Base-by-base conservation (phyloP, 805 yeast genomes). In the Lipomyces spencermartinsiae region DNA sequence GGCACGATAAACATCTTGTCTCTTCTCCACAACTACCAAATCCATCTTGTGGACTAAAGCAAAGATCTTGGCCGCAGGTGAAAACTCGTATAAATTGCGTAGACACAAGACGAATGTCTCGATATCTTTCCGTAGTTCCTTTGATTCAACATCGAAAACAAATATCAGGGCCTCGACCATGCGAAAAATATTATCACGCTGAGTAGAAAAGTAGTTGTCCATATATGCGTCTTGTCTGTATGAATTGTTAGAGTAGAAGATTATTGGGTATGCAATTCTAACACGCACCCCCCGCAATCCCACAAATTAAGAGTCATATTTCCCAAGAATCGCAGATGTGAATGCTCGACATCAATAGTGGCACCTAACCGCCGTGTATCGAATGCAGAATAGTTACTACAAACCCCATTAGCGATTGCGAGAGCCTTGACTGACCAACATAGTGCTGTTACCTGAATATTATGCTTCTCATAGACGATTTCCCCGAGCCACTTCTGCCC, bases 261-360 rank as follows among this genome's bases (percentile, higher is more conserved):
- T 25, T 25, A 25, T 3, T 25, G 29, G 29, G 9, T 37, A 64
- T 31, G 3, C 14, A 25, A 19, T 9, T 10, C 25, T 5, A 10
- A 60, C 71, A 53, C 49, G 29, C 54, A 72, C 73, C 97, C 97
- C 75, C 98, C 99, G 80, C 99, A 95, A 78, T 95, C 99, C 98
- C 98, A 93, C 29, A 95, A 81, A 75, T 94, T 94, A 58, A 95
- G 82, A 0, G 98, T 93, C 96, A 95, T 92, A 77, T 94, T 93
- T 0, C 97, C 97, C 67, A 95, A 82, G 75, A 95, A 93, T 61
- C 98, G 82, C 65, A 95, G 80, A 79, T 94, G 97, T 1, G 98
- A 92, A 76, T 95, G 97, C 76, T 95, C 99, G n/a, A 95, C 98
- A 76, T 95, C 99, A 66, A 95, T 93, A 0, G 99, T 95, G 10